These are phyloP conservation scores for Coniophora puteana DNA, from an alignment of 1,284 basidiomycete genomes.

Conservation along the genomic window DNA sequence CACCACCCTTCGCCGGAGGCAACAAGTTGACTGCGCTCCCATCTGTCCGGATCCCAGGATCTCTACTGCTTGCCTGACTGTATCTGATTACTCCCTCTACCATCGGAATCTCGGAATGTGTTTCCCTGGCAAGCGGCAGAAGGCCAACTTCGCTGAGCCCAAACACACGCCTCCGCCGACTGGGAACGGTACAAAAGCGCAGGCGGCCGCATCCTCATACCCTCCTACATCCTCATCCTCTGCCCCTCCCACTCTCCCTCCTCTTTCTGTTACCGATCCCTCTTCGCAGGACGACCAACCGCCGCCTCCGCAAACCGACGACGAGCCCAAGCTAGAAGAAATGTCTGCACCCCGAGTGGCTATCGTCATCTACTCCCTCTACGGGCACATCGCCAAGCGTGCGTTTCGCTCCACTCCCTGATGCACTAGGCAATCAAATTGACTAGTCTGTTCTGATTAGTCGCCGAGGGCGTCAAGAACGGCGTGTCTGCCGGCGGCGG, in stretches of 20 bases:
- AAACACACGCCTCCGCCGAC: conserved; percentile 12
- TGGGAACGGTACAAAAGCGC: conserved; percentile 17
- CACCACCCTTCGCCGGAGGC: too few relatives aligned
- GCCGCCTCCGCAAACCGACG: conserved; percentile 1
- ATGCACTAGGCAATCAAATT: background rate
- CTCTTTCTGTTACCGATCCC: conserved; percentile 1
- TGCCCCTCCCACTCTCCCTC: conserved; percentile 8
- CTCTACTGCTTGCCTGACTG: too few relatives aligned
- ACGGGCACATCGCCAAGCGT: conserved; percentile 77
- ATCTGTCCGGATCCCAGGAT: too few relatives aligned
- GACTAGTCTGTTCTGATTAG: conserved; percentile 32
- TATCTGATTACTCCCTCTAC: too few relatives aligned
- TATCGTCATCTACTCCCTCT: conserved; percentile 81
- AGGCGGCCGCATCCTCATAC: conserved; percentile 6
- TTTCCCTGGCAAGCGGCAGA: conserved; percentile 38
- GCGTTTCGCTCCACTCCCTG: conserved; percentile 24
- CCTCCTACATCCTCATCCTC: conserved; percentile 1
- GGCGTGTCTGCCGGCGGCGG: conserved; percentile 76
- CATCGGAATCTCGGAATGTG: conserved; percentile 32
- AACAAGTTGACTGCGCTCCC: too few relatives aligned
- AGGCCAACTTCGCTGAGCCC: conserved; percentile 28
- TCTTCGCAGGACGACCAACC: conserved; percentile 1
- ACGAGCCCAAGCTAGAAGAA: too few relatives aligned
- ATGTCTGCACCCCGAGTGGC: conserved; percentile 57
- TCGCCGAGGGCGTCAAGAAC: conserved; percentile 76